Base-by-base conservation (phyloP, 441 rosid species). In the Metrosideros polymorpha region DNA sequence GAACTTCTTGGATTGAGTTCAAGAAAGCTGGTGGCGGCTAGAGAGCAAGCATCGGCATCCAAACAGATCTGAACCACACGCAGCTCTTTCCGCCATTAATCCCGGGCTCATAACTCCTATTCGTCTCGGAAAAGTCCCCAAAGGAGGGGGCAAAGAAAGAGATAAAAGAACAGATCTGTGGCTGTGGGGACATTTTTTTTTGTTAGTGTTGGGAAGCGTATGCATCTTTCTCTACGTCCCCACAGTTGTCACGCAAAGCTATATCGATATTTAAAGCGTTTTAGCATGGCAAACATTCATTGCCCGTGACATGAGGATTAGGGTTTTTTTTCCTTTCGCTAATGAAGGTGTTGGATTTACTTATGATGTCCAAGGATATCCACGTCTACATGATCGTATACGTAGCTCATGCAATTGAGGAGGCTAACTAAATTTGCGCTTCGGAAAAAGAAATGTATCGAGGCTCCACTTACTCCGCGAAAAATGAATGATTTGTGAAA, bases 401-500 rank as follows among this genome's bases (percentile, higher is more conserved):
- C 8, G 9, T 18, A 63, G 6, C 43, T 43, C 79, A 24, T 12
- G 49, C 39, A 39, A 39, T 39, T 12, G 15, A 71, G 79, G 17
- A 22, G 79, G n/a, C 5, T 3, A 39, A 71, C 22, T 12, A 22
- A 39, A 22, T 22, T 30, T 19, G 27, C 22, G 17, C 47, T 10
- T 12, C n/a, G 15, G 8, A 66, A 24, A 35, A 5, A 9, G 0
- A 10, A 10, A 66, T 19, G 27, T 39, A 2, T 63, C 18, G 32
- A 18, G 2, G 27, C 10, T 61, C 2, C 3, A 0, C 17, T 61
- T 17, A 5, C 4, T 9, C 7, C 1, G 3, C 0, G 13, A 18
- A 4, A 63, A 18, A 63, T 18, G 1, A 30, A 32, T 63, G 4
- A 9, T 32, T 32, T 63, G 22, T 3, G 7, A 59, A 59, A 29